These are phyloP conservation scores for Nicotiana benthamiana DNA, from an alignment of 257 asterid genomes.

Conservation along the genomic window DNA sequence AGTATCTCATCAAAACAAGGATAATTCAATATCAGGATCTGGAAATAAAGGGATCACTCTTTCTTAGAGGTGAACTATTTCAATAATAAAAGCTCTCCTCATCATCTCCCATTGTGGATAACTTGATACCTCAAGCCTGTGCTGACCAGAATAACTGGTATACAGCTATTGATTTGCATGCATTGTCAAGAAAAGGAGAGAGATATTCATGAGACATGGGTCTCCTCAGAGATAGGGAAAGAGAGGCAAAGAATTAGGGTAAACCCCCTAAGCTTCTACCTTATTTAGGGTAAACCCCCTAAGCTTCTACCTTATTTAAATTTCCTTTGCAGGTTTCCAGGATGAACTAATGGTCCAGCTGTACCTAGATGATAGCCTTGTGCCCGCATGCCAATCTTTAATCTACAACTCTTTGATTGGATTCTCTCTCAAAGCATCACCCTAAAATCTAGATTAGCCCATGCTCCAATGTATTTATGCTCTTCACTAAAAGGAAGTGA, in stretches of 20 bases:
- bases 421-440: neutral
- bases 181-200: neutral
- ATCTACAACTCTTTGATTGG: neutral
- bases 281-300: neutral
- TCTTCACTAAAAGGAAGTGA: neutral
- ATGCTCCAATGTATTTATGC: neutral
- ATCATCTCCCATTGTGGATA: neutral
- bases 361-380: neutral
- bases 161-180: slow-evolving; percentile 1
- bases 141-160: neutral
- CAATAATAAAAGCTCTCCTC: neutral
- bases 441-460: neutral
- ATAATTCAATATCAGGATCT: too few relatives aligned
- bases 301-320: neutral
- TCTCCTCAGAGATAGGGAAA: neutral
- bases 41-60: too few relatives aligned
- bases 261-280: neutral
- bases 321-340: neutral
- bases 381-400: neutral
- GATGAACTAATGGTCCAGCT: neutral
- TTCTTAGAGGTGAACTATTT: neutral
- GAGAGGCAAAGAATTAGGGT: neutral
- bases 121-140: neutral
- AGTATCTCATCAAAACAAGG: neutral
- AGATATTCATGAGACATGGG: neutral